Conservation (phyloP, 345 rosid species). For the Kandelia obovata region DNA sequence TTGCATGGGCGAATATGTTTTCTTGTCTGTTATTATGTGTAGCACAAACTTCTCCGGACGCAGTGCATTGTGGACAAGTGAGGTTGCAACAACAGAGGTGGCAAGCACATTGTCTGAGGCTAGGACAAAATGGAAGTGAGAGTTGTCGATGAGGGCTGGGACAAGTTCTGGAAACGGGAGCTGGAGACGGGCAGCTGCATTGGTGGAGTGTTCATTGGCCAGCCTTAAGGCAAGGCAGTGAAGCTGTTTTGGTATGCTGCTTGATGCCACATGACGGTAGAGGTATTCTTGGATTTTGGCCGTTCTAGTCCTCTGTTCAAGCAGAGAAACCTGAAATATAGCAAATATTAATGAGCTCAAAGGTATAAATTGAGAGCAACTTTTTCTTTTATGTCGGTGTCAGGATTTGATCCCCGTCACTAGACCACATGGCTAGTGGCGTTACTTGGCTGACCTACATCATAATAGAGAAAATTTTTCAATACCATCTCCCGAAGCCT, state of each 20-base stretch:
- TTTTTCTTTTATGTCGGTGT: no score
- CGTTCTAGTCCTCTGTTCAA: constrained; percentile 86
- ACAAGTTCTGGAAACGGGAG: constrained; percentile 78
- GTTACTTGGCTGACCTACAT: no score
- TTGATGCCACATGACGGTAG: constrained; percentile 88
- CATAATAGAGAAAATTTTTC: background rate
- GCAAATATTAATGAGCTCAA: background rate
- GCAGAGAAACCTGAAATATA: constrained; percentile 48
- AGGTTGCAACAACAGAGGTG: constrained; percentile 76
- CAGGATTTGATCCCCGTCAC: no score
- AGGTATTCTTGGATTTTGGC: constrained; percentile 92
- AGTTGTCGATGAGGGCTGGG: constrained; percentile 77
- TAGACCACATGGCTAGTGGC: no score
- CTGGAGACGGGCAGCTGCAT: constrained; percentile 94
- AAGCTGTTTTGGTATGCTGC: constrained; percentile 93
- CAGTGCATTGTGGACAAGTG: constrained; percentile 63
- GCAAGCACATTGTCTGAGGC: constrained; percentile 96
- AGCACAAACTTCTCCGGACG: constrained; percentile 64
- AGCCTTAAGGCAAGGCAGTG: constrained; percentile 78
- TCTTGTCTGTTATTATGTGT: constrained; percentile 87
- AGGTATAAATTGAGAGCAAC: no score
- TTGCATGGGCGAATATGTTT: constrained; percentile 94
- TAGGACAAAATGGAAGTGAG: constrained; percentile 74
- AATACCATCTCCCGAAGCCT: constrained; percentile 88
- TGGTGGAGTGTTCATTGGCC: constrained; percentile 83